A percentile compares a stretch with the other conserved stretches of the same genome.
phyloP scores from a whole-genome alignment of 805 yeast genomes.

The Saturnispora zaruensis region DNA sequence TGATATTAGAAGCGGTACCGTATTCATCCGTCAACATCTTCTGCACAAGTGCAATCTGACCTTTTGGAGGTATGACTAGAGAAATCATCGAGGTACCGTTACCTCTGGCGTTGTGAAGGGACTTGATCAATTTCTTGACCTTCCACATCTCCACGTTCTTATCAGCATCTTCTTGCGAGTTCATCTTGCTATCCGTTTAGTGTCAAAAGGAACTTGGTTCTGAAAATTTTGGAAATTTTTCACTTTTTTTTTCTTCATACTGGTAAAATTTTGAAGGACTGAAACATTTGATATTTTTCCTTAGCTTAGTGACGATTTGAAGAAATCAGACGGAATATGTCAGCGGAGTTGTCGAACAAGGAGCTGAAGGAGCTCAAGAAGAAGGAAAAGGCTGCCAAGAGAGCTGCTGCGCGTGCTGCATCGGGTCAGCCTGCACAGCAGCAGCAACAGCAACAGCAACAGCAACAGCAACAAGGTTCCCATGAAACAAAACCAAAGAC shows the following conservation, averaged over 20 bases:
- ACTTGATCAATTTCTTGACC: constrained; percentile 87
- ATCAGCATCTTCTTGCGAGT: constrained; percentile 75
- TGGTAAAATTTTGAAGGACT: neutral
- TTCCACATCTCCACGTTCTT: constrained; percentile 98
- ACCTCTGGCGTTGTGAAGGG: constrained; percentile 87
- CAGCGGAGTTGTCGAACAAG: constrained; percentile 8
- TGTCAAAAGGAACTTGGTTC: constrained; percentile 58
- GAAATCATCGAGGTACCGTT: constrained; percentile 99
- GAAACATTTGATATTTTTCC: neutral
- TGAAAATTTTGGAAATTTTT: constrained; percentile 30
- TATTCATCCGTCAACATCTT: constrained; percentile 96
- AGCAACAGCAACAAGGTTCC: neutral
- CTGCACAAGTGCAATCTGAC: constrained; percentile 80
- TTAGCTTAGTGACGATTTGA: neutral
- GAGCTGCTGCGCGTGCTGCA: neutral
- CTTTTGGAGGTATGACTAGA: constrained; percentile 88
- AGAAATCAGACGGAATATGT: neutral
- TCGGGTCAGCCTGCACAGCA: neutral
- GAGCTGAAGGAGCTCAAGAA: constrained; percentile 11
- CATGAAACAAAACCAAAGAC: constrained; percentile 28
- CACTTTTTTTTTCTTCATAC: neutral
- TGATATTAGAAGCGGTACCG: constrained; percentile 97
- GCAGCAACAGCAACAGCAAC: constrained; percentile 1
- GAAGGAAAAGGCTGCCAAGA: constrained; percentile 6
- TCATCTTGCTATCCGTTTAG: constrained; percentile 20